These are phyloP conservation scores for Sindora glabra DNA, from an alignment of 306 rosid species.

Conservation along the genomic window DNA sequence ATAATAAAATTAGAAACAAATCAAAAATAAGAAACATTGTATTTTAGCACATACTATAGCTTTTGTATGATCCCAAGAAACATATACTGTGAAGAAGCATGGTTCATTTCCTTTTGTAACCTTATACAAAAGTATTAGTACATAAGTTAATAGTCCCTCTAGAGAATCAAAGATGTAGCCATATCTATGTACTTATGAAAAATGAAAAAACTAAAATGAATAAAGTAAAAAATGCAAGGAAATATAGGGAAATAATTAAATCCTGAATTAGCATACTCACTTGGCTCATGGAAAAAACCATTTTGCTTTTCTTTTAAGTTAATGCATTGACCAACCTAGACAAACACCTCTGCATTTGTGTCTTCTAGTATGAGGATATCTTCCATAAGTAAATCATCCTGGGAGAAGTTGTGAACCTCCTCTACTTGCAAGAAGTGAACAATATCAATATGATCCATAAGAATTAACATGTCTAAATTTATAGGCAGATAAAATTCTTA, in stretches of 20 bases:
- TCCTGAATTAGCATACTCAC: too few species aligned
- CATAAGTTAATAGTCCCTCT: constrained; percentile 71
- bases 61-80: constrained; percentile 83
- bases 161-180: constrained; percentile 78
- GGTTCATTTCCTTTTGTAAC: constrained; percentile 97
- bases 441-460: too few species aligned
- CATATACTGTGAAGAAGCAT: constrained; percentile 88
- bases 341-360: constrained; percentile 93
- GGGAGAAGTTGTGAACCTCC: constrained; percentile 83
- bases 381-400: constrained; percentile 91
- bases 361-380: constrained; percentile 90
- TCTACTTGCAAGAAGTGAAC: constrained; percentile 74
- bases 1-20: constrained; percentile 1
- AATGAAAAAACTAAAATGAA: background rate
- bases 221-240: background rate
- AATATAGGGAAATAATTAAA: background rate
- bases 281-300: constrained; percentile 74
- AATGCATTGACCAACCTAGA: constrained; percentile 91
- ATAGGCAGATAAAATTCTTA: too few species aligned
- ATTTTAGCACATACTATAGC: constrained; percentile 51
- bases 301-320: constrained; percentile 84
- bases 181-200: constrained; percentile 83
- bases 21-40: constrained; percentile 3
- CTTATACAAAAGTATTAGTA: constrained; percentile 85
- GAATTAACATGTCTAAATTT: too few species aligned